These are phyloP conservation scores for Lentinula novae-zelandiae DNA, from an alignment of 1,284 basidiomycete species.

Conservation along the genomic window DNA sequence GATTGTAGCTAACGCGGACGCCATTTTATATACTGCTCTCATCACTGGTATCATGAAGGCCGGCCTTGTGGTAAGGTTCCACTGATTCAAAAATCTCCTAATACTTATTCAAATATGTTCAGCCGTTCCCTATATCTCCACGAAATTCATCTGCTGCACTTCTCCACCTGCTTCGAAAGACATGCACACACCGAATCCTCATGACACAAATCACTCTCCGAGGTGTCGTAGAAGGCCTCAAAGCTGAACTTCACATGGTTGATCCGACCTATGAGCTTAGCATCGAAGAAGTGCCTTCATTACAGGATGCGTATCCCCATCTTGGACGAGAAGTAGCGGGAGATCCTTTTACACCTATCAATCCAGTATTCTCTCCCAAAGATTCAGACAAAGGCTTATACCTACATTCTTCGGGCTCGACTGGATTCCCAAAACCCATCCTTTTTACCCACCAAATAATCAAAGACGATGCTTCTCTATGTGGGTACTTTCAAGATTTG, in stretches of 20 bases:
- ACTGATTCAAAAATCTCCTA: neutral
- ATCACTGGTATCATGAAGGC: constrained; percentile 27
- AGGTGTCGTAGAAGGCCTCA: constrained; percentile 23
- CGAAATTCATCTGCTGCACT: constrained; percentile 7
- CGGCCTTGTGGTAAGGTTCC: constrained; percentile 25
- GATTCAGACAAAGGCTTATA: constrained; percentile 12
- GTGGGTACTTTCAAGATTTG: neutral
- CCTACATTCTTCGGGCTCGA: constrained; percentile 9
- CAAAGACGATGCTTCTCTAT: neutral
- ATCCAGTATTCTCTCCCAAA: neutral
- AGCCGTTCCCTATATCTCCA: constrained; percentile 11
- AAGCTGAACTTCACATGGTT: constrained; percentile 18
- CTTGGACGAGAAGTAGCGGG: constrained; percentile 22
- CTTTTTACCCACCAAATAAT: constrained; percentile 1
- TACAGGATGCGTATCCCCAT: constrained; percentile 25
- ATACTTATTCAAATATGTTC: neutral
- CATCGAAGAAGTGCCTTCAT: constrained; percentile 27
- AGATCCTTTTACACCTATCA: constrained; percentile 21
- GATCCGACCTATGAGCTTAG: constrained; percentile 18
- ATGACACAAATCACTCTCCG: constrained; percentile 24
- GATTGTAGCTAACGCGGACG: constrained; percentile 26
- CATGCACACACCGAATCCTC: constrained; percentile 27
- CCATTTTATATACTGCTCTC: constrained; percentile 28
- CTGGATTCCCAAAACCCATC: constrained; percentile 9
- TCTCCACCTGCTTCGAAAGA: constrained; percentile 9